Evolutionary conservation across 179 eudicot species (phyloP).

Genomic region (Carnegiea gigantea): DNA sequence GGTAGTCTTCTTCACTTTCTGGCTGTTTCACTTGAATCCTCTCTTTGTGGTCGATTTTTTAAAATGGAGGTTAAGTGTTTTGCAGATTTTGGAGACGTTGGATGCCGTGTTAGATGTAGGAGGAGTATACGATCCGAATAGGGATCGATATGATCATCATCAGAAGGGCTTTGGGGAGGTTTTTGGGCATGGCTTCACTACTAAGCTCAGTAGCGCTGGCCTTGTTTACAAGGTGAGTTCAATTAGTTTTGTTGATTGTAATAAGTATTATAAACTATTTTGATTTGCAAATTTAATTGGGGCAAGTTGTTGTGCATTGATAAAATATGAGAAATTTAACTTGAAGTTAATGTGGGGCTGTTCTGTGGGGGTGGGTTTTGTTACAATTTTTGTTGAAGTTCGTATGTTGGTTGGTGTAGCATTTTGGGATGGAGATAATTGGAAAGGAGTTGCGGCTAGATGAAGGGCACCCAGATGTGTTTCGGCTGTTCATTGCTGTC

Average conservation of each 20-base stretch:
- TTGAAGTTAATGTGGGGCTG: background rate
- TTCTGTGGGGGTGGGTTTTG: background rate
- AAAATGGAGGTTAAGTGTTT: background rate
- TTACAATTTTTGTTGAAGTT: background rate
- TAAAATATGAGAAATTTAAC: background rate
- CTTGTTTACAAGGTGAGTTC: conserved; percentile 83
- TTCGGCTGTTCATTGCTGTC: conserved; percentile 61
- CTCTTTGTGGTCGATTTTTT: background rate
- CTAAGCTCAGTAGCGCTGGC: conserved; percentile 95
- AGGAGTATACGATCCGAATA: conserved; percentile 70
- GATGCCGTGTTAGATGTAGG: conserved; percentile 96
- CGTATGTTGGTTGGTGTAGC: conserved; percentile 37
- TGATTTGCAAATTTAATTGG: background rate
- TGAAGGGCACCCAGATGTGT: conserved; percentile 69
- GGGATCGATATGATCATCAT: conserved; percentile 80
- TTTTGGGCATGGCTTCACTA: conserved; percentile 78
- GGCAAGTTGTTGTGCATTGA: background rate
- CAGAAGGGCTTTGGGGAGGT: conserved; percentile 92
- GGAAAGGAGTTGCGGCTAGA: conserved; percentile 84
- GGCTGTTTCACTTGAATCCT: background rate
- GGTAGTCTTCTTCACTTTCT: conserved; percentile 28
- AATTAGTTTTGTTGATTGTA: background rate
- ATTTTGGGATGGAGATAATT: conserved; percentile 79
- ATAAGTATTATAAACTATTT: background rate
- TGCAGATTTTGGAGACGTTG: conserved; percentile 67